phyloP scores from a whole-genome alignment of 1,139 yeast genomes.

The Taphrina populina region DNA sequence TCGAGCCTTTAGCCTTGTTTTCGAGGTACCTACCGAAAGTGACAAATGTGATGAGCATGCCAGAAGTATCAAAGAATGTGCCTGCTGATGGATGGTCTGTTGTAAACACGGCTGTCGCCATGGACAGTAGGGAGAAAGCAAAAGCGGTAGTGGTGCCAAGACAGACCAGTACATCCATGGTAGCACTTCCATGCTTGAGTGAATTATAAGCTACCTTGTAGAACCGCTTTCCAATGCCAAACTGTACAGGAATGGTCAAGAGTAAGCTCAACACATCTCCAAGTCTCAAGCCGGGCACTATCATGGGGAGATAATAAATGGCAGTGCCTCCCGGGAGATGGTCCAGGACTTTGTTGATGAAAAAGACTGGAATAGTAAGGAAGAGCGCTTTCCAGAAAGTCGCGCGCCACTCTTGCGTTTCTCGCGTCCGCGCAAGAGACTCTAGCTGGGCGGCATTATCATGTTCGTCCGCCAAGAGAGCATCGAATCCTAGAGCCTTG shows the following conservation, averaged over 20 bases:
- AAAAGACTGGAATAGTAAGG: slow-evolving; percentile 64
- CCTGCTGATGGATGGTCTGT: slow-evolving; percentile 55
- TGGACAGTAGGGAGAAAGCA: slow-evolving; percentile 65
- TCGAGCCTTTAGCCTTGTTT: slow-evolving; percentile 88
- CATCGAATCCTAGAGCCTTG: slow-evolving; percentile 54
- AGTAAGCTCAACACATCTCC: slow-evolving; percentile 61
- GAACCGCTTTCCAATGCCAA: slow-evolving; percentile 64
- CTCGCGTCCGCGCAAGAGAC: slow-evolving; percentile 65
- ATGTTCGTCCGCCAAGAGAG: slow-evolving; percentile 49
- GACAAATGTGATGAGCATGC: slow-evolving; percentile 79
- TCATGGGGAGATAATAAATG: slow-evolving; percentile 41
- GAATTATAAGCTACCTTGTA: slow-evolving; percentile 64
- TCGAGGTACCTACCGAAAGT: slow-evolving; percentile 88
- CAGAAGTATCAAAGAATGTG: slow-evolving; percentile 80
- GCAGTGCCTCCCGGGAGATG: slow-evolving; percentile 38
- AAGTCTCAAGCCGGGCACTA: slow-evolving; percentile 46
- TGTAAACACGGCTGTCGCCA: slow-evolving; percentile 50
- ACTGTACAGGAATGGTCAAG: slow-evolving; percentile 67
- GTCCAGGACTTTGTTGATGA: slow-evolving; percentile 54
- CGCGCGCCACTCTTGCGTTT: slow-evolving; percentile 66
- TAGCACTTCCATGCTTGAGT: slow-evolving; percentile 72
- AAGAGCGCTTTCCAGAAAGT: slow-evolving; percentile 55
- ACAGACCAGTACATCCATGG: slow-evolving; percentile 91
- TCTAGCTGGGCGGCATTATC: slow-evolving; percentile 64
- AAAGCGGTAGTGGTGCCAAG: slow-evolving; percentile 80